phyloP scores from a whole-genome alignment of 306 rosid genomes.

The Castanea mollissima region DNA sequence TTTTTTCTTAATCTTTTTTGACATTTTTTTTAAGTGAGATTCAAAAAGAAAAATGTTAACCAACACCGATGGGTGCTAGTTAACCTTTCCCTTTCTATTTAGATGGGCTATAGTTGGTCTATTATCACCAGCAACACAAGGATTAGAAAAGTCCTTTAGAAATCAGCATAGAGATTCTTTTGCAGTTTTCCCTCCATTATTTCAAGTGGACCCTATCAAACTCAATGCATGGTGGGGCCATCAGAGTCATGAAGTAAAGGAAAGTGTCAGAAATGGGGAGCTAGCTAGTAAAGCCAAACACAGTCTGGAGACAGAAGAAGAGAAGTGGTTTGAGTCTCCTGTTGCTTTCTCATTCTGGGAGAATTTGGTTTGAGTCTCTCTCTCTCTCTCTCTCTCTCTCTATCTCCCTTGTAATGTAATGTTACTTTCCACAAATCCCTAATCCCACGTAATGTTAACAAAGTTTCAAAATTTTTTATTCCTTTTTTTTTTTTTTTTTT shows the following conservation, averaged over 20 bases:
- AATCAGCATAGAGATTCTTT: conserved; percentile 25
- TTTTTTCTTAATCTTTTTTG: too few species aligned
- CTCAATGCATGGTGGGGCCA: conserved; percentile 23
- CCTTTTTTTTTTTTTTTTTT: too few species aligned
- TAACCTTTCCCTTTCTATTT: too few species aligned
- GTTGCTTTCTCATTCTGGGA: not conserved
- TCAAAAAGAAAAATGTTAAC: too few species aligned
- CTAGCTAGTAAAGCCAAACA: conserved; percentile 3
- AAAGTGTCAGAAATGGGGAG: conserved; percentile 21
- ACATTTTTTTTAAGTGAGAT: too few species aligned
- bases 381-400: not conserved
- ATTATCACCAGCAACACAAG: not conserved
- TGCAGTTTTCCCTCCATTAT: conserved; percentile 17
- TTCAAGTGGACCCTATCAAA: conserved; percentile 11
- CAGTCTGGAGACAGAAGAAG: too few species aligned
- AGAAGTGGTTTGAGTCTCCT: not conserved
- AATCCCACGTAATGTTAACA: conserved; percentile 3
- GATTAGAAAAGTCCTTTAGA: conserved; percentile 9
- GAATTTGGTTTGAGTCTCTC: not conserved
- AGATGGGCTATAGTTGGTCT: not conserved
- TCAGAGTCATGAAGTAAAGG: conserved; percentile 11
- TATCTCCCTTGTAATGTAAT: too few species aligned
- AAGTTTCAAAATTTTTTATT: not conserved
- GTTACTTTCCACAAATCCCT: not conserved
- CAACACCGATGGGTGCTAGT: too few species aligned